Percentiles rank a stretch among this genome's conserved stretches.
Conservation (phyloP, 2,329 filamentous ascomycete species). For the Pestalotiopsis sp. region DNA sequence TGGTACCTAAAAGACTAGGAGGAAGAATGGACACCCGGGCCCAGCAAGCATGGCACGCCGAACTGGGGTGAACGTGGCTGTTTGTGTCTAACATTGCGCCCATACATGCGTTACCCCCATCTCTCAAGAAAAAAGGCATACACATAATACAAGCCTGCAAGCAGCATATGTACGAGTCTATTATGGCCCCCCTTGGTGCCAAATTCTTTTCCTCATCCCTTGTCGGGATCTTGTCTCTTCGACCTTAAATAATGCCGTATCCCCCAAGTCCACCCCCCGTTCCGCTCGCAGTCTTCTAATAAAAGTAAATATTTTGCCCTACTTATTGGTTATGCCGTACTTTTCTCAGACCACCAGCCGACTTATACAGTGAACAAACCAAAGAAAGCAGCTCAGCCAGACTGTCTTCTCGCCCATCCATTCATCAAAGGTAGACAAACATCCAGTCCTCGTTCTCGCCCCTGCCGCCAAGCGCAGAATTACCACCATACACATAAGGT, state of each 20-base stretch:
- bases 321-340: neutral
- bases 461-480: neutral
- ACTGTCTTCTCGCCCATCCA: too few species aligned
- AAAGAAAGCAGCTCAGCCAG: too few species aligned
- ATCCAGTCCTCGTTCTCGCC: too few species aligned
- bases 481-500: neutral
- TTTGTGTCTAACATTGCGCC: conserved; percentile 10
- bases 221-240: conserved; percentile 4
- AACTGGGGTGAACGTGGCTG: conserved; percentile 8
- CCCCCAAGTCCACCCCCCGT: neutral
- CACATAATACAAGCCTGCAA: neutral
- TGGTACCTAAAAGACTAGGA: neutral
- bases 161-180: neutral
- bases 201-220: conserved; percentile 1
- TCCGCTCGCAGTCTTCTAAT: neutral
- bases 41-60: neutral
- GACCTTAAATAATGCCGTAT: neutral
- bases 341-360: neutral
- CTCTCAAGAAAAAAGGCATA: neutral
- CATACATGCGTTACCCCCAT: neutral
- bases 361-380: neutral
- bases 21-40: neutral
- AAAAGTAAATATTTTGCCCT: neutral
- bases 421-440: too few species aligned
- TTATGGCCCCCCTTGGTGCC: neutral